These are phyloP conservation scores for Populus euphratica DNA, from an alignment of 345 rosid species.

Conservation along the genomic window DNA sequence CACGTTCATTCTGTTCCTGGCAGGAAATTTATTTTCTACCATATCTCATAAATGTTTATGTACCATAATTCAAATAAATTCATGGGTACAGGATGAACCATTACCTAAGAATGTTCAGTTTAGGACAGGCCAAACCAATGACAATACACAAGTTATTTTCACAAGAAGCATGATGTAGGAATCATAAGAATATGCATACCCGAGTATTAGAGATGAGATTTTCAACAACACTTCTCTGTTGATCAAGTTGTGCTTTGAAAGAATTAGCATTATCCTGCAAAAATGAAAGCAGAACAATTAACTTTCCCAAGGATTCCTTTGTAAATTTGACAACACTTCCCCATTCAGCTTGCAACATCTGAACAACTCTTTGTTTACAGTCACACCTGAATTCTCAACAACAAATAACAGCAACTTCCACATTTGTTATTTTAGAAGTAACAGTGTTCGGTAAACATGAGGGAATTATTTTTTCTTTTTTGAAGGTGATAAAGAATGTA, in stretches of 20 bases:
- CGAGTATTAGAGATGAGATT: slow-evolving; percentile 72
- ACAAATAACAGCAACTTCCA: not conserved
- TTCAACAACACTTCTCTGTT: slow-evolving; percentile 60
- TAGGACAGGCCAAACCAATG: not conserved
- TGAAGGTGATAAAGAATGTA: slow-evolving; percentile 1
- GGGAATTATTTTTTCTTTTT: not conserved
- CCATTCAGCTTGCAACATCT: not conserved
- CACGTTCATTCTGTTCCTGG: not conserved
- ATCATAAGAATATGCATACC: slow-evolving; percentile 34
- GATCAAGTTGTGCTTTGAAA: slow-evolving; percentile 66
- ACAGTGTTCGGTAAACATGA: not conserved
- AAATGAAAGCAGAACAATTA: not conserved
- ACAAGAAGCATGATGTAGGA: not conserved
- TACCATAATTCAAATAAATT: not conserved
- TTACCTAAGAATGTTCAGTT: not conserved
- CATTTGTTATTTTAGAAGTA: not conserved
- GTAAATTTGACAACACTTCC: not conserved
- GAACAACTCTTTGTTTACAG: not conserved
- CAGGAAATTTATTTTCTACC: not conserved
- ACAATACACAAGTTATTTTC: not conserved
- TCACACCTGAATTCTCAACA: slow-evolving; percentile 8
- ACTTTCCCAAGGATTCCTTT: not conserved
- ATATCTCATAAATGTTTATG: not conserved
- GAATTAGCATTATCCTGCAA: slow-evolving; percentile 60
- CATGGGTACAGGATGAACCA: not conserved